Evolutionary conservation across 805 yeast species (phyloP).

Genomic region (Candida oleophila): DNA sequence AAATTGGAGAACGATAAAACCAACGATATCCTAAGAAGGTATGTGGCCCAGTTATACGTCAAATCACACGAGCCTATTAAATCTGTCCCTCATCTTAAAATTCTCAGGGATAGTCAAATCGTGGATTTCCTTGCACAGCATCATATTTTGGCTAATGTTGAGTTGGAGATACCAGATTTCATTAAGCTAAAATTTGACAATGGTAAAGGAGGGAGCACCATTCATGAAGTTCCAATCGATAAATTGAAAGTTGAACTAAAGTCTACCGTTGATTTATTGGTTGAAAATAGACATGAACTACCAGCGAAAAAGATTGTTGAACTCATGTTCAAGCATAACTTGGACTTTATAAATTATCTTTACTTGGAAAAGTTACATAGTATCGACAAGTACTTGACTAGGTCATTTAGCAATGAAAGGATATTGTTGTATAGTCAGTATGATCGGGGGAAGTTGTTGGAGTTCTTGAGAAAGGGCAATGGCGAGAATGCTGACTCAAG

Average conservation of each 20-base stretch:
- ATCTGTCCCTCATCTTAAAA: conserved; percentile 66
- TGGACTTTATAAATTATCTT: conserved; percentile 57
- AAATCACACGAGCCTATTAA: conserved; percentile 54
- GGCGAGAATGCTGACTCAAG: background rate
- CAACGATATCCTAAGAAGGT: conserved; percentile 32
- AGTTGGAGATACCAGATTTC: conserved; percentile 51
- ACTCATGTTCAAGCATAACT: conserved; percentile 39
- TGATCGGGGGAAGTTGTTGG: conserved; percentile 53
- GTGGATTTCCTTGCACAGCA: conserved; percentile 58
- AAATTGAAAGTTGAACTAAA: conserved; percentile 38
- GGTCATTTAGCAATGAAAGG: conserved; percentile 64
- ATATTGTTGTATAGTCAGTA: conserved; percentile 64
- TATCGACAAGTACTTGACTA: conserved; percentile 54
- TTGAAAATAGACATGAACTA: conserved; percentile 65
- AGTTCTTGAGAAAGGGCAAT: conserved; percentile 54
- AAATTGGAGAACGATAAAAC: conserved; percentile 30
- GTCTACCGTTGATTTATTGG: conserved; percentile 53
- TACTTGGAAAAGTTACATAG: conserved; percentile 61
- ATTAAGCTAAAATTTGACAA: conserved; percentile 40
- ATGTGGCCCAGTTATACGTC: conserved; percentile 54
- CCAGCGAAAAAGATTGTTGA: conserved; percentile 51
- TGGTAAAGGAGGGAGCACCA: conserved; percentile 21
- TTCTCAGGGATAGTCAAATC: conserved; percentile 51
- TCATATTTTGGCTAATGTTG: conserved; percentile 57
- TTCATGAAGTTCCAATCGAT: conserved; percentile 31